Evolutionary conservation across 2,329 filamentous ascomycete species (phyloP).

Genomic region (Chaetomiaceae sp.): DNA sequence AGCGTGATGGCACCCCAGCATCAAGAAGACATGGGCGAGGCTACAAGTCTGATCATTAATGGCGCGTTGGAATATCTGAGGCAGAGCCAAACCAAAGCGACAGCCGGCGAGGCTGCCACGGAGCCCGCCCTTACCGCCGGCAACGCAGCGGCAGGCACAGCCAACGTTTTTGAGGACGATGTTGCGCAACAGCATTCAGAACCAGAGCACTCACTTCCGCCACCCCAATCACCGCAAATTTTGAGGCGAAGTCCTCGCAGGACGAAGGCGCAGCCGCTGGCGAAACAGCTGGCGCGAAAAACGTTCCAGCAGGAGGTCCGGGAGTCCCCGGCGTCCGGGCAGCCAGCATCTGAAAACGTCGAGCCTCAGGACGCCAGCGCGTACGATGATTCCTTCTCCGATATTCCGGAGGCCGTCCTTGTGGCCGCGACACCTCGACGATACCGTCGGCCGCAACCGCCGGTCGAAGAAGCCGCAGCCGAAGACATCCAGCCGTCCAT

Average conservation of each 20-base stretch:
- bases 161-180: not conserved
- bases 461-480: slow-evolving; percentile 7
- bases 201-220: not conserved
- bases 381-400: slow-evolving; percentile 53
- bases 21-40: slow-evolving; percentile 42
- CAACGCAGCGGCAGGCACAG: not conserved
- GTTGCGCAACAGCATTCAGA: not conserved
- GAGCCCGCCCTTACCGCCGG: not conserved
- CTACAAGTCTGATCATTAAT: slow-evolving; percentile 52
- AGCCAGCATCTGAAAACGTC: slow-evolving; percentile 2
- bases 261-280: slow-evolving; percentile 18
- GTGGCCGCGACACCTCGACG: slow-evolving; percentile 42
- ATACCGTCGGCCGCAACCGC: slow-evolving; percentile 12
- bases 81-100: slow-evolving; percentile 24
- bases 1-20: slow-evolving; percentile 21
- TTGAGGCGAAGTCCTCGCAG: slow-evolving; percentile 17
- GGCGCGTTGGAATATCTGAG: slow-evolving; percentile 47
- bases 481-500: slow-evolving; percentile 26
- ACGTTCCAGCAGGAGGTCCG: slow-evolving; percentile 15
- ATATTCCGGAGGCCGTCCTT: slow-evolving; percentile 47
- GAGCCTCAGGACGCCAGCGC: slow-evolving; percentile 22
- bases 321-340: not conserved
- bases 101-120: slow-evolving; percentile 8
- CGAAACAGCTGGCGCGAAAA: slow-evolving; percentile 24
- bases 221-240: slow-evolving; percentile 5